Evolutionary conservation across 2,329 filamentous ascomycete genomes (phyloP), one percentile per base, ranked within the genome.

Genomic region (Thermothelomyces thermophilus): DNA sequence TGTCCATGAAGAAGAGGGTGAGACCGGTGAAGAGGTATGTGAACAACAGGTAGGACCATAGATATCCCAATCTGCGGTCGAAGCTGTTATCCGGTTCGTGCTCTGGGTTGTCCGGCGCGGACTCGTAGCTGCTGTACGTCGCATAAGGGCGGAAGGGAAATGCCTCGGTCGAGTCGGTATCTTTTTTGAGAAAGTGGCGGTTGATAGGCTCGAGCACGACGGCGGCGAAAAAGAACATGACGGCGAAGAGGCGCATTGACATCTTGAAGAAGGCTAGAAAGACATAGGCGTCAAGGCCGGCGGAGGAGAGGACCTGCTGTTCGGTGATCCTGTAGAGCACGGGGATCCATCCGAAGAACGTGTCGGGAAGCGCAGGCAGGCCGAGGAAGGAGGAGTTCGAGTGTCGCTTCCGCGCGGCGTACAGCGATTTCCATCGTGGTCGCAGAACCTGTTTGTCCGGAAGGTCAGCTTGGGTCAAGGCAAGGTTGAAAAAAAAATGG

Each of bases 231-330:
- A 95, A 81, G 50, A 93, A 79, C 60, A 94, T 86, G 45, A 86
- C 72, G 14, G 79, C 72, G 44, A 97, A 83, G 59, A 96, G 86
- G 55, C 86, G 87, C 57, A 90, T 87, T 11, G 91, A 85, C 82
- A 97, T 93, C 66, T 90, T 94, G 75, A 96, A 97, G 69, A 98
- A 98, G 14, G 85, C 80, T 13, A 98, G 75, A 64, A 98, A 96
- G 57, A 96, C 93, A 70, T 88, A 98, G 44, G 93, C 93, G 71
- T 98, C 93, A 43, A 98, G 77, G 0, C 93, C 93, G 16, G 91
- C 91, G 17, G 90, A 91, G 14, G 86, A 83, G 46, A 98, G 75
- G 3, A 98, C 82, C 67, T 97, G 86, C 63, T 95, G 84, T 58
- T 97, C 90, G 1, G 83, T 88, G 54, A 98, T 87, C 58, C 71